A percentile compares a stretch with the other conserved stretches of the same genome.
phyloP scores from a whole-genome alignment of 805 yeast species.

The Cyberlindnera nakhonratchasimensis region DNA sequence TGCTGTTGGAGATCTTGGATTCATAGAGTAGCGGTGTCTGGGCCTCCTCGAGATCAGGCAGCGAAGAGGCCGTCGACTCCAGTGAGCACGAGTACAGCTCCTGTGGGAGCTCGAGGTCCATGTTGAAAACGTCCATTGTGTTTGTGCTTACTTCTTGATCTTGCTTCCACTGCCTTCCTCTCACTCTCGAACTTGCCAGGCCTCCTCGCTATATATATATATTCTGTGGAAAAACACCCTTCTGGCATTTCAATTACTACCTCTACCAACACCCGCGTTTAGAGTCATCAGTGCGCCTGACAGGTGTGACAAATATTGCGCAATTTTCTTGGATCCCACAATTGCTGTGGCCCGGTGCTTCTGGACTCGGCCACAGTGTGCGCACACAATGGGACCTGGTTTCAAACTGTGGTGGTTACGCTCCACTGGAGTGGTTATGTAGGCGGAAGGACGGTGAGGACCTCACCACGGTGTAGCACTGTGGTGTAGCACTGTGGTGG shows the following conservation, averaged over 20 bases:
- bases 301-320: conserved; percentile 1
- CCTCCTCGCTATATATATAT: neutral
- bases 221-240: neutral
- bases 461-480: no score
- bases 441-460: no score
- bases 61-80: conserved; percentile 19
- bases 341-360: neutral
- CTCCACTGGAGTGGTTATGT: neutral
- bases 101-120: conserved; percentile 15
- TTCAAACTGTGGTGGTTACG: neutral
- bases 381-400: neutral
- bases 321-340: neutral
- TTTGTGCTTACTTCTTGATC: neutral
- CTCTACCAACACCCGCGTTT: neutral
- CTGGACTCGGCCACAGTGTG: no score
- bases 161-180: no score
- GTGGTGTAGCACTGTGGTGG: no score
- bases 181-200: neutral
- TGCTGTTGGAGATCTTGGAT: conserved; percentile 19
- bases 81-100: conserved; percentile 21
- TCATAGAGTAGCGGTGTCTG: conserved; percentile 28
- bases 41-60: conserved; percentile 20
- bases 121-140: conserved; percentile 17
- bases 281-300: conserved; percentile 1
- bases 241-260: no score